phyloP scores from a whole-genome alignment of 2,329 filamentous ascomycete species.

The Sarocladiaceae sp. region DNA sequence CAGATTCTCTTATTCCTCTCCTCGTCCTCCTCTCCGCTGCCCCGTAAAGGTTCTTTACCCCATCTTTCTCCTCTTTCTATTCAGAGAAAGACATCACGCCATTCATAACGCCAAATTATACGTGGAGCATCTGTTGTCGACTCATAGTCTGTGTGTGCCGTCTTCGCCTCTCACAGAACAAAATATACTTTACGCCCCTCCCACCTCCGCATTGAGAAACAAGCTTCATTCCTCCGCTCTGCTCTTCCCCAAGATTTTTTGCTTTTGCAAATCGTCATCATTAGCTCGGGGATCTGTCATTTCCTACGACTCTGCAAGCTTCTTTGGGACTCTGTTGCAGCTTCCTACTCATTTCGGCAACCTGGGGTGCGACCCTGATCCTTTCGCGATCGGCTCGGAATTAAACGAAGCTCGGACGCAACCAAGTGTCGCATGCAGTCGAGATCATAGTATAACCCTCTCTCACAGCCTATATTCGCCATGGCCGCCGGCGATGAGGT shows the following conservation, averaged over 20 bases:
- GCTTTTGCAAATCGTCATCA: too few relatives aligned
- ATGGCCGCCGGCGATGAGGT: slow-evolving; percentile 5
- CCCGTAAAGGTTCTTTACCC: neutral
- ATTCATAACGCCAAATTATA: neutral
- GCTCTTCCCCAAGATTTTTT: neutral
- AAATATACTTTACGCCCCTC: neutral
- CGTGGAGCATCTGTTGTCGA: too few relatives aligned
- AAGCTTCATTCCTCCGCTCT: neutral
- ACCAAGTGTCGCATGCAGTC: neutral
- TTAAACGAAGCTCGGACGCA: neutral
- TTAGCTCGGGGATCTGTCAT: too few relatives aligned
- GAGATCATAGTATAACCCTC: neutral
- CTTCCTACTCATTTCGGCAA: too few relatives aligned
- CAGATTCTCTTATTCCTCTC: neutral
- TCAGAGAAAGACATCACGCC: neutral
- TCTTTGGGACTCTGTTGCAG: too few relatives aligned
- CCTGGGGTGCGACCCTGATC: too few relatives aligned
- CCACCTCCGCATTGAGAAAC: neutral
- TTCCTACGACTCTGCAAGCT: too few relatives aligned
- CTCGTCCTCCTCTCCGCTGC: neutral
- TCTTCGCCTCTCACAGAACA: too few relatives aligned
- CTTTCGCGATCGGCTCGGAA: neutral
- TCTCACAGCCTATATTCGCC: neutral
- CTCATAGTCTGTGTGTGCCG: too few relatives aligned
- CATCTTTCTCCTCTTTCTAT: neutral